Evolutionary conservation across 768 basidiomycete species (phyloP).

Genomic region (Rhodosporidiobolus odoratus): DNA sequence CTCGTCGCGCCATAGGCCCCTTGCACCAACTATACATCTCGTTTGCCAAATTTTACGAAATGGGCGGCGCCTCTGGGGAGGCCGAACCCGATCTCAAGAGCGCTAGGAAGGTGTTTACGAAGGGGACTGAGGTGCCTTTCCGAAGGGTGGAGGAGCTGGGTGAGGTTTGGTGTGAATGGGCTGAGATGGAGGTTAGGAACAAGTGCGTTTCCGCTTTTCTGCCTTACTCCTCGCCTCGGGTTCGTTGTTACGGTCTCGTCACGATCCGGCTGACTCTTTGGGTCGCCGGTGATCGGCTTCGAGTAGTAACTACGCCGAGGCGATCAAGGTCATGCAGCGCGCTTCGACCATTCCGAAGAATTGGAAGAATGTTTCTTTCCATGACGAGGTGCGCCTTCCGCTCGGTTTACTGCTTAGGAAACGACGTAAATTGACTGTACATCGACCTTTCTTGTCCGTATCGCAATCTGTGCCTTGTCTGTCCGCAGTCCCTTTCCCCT

Average conservation of each 20-base stretch:
- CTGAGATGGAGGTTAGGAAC: constrained; percentile 92
- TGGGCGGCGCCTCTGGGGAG: constrained; percentile 71
- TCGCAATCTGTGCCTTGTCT: neutral
- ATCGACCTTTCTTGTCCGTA: neutral
- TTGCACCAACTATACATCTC: constrained; percentile 84
- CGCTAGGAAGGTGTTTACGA: constrained; percentile 88
- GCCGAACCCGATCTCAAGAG: constrained; percentile 76
- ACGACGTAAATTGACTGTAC: too few species aligned
- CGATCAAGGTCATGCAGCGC: constrained; percentile 92
- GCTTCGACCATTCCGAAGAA: constrained; percentile 86
- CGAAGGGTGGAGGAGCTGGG: constrained; percentile 95
- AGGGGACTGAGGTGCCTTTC: constrained; percentile 84
- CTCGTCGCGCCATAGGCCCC: constrained; percentile 84
- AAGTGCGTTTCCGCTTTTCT: constrained; percentile 56
- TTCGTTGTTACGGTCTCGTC: neutral
- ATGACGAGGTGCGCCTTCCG: constrained; percentile 72
- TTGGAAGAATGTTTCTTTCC: constrained; percentile 73
- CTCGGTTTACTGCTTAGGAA: too few species aligned
- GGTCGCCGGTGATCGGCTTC: neutral
- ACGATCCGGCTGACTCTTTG: neutral
- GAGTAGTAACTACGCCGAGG: constrained; percentile 87
- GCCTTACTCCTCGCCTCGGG: too few species aligned
- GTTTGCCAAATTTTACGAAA: constrained; percentile 96
- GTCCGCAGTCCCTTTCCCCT: constrained; percentile 64
- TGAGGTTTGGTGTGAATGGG: constrained; percentile 99